Percentiles rank a stretch among this genome's conserved stretches.
Evolutionary conservation across 1,284 basidiomycete genomes (phyloP).

Genomic region (Pseudozyma pruni): DNA sequence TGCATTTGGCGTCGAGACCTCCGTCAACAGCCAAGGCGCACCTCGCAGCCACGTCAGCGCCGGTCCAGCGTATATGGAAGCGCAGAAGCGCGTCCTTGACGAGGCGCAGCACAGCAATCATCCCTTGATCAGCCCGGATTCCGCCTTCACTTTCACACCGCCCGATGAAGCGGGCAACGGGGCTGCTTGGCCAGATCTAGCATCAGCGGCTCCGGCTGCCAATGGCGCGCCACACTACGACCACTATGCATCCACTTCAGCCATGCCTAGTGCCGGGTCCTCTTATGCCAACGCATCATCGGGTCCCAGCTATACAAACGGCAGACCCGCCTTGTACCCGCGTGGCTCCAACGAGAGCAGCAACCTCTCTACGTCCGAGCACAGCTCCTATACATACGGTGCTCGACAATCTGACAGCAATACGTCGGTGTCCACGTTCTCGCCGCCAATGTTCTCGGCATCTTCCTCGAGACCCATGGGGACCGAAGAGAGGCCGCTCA

Average conservation of each 20-base stretch:
- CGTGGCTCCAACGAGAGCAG: constrained; percentile 35
- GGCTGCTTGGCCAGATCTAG: constrained; percentile 14
- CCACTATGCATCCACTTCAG: constrained; percentile 10
- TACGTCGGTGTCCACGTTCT: constrained; percentile 25
- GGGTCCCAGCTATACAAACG: constrained; percentile 1
- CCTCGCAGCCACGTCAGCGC: constrained; percentile 43
- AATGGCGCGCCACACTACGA: constrained; percentile 20
- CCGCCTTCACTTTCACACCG: constrained; percentile 14
- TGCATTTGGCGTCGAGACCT: constrained; percentile 30
- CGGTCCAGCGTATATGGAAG: constrained; percentile 48
- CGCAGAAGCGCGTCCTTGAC: constrained; percentile 33
- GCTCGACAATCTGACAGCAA: constrained; percentile 20
- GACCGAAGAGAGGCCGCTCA: constrained; percentile 25
- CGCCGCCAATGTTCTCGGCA: constrained; percentile 20
- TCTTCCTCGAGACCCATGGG: constrained; percentile 29
- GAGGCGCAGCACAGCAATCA: constrained; percentile 5
- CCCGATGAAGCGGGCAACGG: constrained; percentile 1
- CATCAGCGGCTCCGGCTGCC: not conserved
- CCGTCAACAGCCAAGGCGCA: constrained; percentile 28
- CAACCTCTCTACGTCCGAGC: constrained; percentile 23
- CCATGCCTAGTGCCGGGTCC: not conserved
- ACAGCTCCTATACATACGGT: constrained; percentile 16
- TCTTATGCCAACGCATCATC: constrained; percentile 1
- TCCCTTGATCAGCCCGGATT: constrained; percentile 8
- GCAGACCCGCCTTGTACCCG: constrained; percentile 27